Evolutionary conservation across 148 eudicot genomes (phyloP), one percentile per base, ranked within the genome.

Genomic region (Cornus florida): DNA sequence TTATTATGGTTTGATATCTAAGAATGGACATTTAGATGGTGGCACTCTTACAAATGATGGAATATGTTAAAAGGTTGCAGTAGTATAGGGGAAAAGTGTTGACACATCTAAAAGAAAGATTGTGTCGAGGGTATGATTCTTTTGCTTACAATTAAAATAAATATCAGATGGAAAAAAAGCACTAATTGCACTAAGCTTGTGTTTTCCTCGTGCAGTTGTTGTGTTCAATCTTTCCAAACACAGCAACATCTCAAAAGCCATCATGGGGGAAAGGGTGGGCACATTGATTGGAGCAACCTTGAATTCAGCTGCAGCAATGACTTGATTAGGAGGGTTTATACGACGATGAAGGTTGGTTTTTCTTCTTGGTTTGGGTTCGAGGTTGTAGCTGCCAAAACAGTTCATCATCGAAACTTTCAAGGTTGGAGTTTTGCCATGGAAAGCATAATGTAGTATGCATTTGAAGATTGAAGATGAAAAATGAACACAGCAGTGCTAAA

Each of bases 231-330:
- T 97, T 65, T 89, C 87, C 82, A 86, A 92, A 83, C 87, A 91
- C 46, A 95, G 98, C 20, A 94, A 94, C 86, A 92, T 97, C 75
- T 77, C 98, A 6, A 94, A 84, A 85, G 99, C 99, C 69, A 94
- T 97, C 75, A 82, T 68, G 57, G 99, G 99, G 76, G 99, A 97
- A 83, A 91, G 82, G 43, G 99, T 97, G 10, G 99, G 99, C 60
- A 97, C 99, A 31, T 86, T 97, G 33, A 94, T 97, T 41, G 98
- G 94, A 77, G 91, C 88, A 59, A 86, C 89, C 32, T 77, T 79
- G 72, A 83, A 79, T 74, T 78, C 86, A 35, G 79, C 84, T 19
- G 82, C 87, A 32, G 90, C 83, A 74, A 83, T 64, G 69, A 62
- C 79, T 69, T 79, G 48, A 80, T 65, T 2, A 33, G 41, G 22